phyloP scores from a whole-genome alignment of 805 yeast genomes.

The Cyberlindnera saturnus region DNA sequence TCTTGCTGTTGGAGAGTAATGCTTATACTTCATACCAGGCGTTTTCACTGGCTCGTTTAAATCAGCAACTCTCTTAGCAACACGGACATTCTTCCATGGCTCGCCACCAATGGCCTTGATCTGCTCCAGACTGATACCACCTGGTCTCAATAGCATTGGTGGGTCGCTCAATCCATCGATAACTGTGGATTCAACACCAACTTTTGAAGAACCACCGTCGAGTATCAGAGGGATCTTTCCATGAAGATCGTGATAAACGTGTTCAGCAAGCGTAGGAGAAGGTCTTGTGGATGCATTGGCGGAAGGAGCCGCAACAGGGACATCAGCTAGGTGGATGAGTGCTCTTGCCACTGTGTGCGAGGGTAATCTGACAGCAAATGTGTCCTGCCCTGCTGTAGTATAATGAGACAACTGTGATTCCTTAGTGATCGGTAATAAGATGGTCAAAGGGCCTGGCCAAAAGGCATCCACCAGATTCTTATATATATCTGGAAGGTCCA shows the following conservation, averaged over 20 bases:
- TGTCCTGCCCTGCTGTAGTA: constrained; percentile 83
- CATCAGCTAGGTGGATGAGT: constrained; percentile 72
- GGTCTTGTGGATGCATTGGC: constrained; percentile 97
- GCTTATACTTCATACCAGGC: constrained; percentile 97
- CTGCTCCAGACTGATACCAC: constrained; percentile 83
- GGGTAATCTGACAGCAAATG: constrained; percentile 92
- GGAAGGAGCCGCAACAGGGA: constrained; percentile 95
- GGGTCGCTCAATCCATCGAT: constrained; percentile 83
- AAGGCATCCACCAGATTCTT: constrained; percentile 54
- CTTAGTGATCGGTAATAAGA: constrained; percentile 57
- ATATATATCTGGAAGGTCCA: constrained; percentile 64
- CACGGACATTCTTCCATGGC: constrained; percentile 54
- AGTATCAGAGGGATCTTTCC: constrained; percentile 78
- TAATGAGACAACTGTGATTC: constrained; percentile 53
- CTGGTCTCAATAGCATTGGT: constrained; percentile 88
- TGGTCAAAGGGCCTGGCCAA: constrained; percentile 97
- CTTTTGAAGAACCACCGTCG: constrained; percentile 86
- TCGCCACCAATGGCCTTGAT: constrained; percentile 61
- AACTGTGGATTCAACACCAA: constrained; percentile 93
- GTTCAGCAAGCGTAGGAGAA: constrained; percentile 84
- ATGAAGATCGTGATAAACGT: constrained; percentile 73
- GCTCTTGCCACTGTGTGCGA: constrained; percentile 86
- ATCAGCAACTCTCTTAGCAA: constrained; percentile 59
- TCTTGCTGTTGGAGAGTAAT: constrained; percentile 85
- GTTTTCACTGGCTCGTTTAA: constrained; percentile 75